phyloP scores from a whole-genome alignment of 352 stramenopile species.

The Halophytophthora polymorphica region DNA sequence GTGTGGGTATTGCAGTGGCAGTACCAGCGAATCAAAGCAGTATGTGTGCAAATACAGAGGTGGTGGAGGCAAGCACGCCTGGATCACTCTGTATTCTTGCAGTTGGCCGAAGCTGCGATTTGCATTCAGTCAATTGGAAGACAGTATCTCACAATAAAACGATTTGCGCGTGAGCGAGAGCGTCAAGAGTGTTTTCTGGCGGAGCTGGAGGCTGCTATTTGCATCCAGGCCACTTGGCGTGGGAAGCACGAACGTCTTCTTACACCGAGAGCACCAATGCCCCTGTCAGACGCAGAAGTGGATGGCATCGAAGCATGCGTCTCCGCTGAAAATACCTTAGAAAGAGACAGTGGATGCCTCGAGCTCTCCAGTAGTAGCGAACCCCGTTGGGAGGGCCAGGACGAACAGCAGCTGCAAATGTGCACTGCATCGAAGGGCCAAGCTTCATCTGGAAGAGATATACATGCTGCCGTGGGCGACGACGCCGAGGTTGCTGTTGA shows the following conservation, averaged over 20 bases:
- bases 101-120: conserved; percentile 30
- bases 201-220: conserved; percentile 34
- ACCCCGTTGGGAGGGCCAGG: no score
- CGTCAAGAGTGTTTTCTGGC: conserved; percentile 22
- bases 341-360: no score
- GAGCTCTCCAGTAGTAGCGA: no score
- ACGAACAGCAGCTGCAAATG: no score
- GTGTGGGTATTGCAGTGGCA: conserved; percentile 20
- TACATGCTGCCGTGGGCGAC: no score
- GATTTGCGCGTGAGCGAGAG: conserved; percentile 15
- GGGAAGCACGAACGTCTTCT: conserved; percentile 7
- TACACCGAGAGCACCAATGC: neutral
- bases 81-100: conserved; percentile 19
- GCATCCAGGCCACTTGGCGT: conserved; percentile 50
- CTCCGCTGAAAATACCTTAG: no score
- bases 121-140: conserved; percentile 52
- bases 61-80: conserved; percentile 40
- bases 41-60: conserved; percentile 25
- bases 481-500: no score
- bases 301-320: conserved; percentile 9
- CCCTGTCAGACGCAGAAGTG: neutral
- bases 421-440: no score
- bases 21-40: conserved; percentile 10
- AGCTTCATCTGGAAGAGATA: no score
- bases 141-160: conserved; percentile 10